Percentiles rank a stretch among this genome's conserved stretches.
Evolutionary conservation across 148 eudicot genomes (phyloP).

Genomic region (Chenopodium album): DNA sequence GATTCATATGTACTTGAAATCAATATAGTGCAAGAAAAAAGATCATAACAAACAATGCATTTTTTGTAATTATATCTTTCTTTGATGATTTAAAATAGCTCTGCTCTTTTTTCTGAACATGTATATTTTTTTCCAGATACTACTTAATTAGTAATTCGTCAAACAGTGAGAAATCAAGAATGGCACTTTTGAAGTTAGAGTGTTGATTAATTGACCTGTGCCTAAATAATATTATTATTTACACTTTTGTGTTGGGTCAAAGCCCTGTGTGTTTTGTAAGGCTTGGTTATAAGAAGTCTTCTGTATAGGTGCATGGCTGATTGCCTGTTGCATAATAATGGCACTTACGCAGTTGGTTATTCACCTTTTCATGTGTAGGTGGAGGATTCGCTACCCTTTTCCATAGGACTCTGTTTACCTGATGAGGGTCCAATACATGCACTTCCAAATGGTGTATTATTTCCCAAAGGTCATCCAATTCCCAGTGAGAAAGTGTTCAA

Average conservation of each 20-base stretch:
- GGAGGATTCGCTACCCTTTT: constrained; percentile 79
- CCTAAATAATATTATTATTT: background rate
- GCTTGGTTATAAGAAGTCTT: background rate
- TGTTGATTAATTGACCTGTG: background rate
- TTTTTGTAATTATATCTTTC: background rate
- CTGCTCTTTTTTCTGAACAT: background rate
- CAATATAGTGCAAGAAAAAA: no score
- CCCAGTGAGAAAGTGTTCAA: constrained; percentile 78
- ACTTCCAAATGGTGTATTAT: constrained; percentile 45
- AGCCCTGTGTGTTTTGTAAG: constrained; percentile 5
- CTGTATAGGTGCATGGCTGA: background rate
- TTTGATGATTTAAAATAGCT: background rate
- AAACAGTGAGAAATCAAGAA: background rate
- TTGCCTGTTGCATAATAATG: background rate
- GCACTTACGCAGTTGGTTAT: constrained; percentile 9
- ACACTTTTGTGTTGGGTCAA: background rate
- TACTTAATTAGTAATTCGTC: background rate
- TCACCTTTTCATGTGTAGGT: constrained; percentile 49
- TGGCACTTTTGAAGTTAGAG: background rate
- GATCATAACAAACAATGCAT: no score
- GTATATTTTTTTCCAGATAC: background rate
- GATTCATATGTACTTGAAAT: no score
- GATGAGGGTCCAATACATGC: constrained; percentile 54
- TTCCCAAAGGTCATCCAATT: constrained; percentile 70
- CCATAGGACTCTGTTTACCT: constrained; percentile 50